Base-by-base conservation (phyloP, 2,329 filamentous ascomycete genomes). In the Paramyrothecium sp. region DNA sequence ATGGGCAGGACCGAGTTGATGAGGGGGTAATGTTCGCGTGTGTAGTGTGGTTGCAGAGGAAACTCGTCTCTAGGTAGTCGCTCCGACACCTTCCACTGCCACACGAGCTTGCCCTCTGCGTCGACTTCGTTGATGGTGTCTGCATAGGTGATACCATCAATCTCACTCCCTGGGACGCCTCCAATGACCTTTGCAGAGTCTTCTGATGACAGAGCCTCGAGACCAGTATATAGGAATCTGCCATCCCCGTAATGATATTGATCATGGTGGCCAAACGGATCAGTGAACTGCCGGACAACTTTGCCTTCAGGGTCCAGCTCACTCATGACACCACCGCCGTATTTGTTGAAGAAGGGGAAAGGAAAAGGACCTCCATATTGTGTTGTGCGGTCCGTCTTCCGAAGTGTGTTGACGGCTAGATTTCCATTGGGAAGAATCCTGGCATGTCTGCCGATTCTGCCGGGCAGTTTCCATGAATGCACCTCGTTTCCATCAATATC, bases 281-380 rank as follows among this genome's bases (percentile, higher is more conserved):
- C 68, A 2, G 7, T 62, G 12, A 68, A 69, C 34, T 70, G 67
- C 7, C 67, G 61, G 2, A 69, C 59, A 0, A 67, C 54, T 2
- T 68, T 68, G 0, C 67, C 65, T 0, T 62, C 58, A 0, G 60
- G 61, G 38, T 65, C 66, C 3, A 70, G 61, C 46, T 70, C 68
- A 38, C 64, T 67, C 68, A 70, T 70, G 8, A 69, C 38, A 0
- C 67, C 68, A 0, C 68, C 67, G 0, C 67, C 67, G 33, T 70
- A 70, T 21, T 70, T 70, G 60, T 68, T 61, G 49, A 69, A 70
- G 56, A 68, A 69, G 2, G 63, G 66, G 20, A 70, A 70, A 0
- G 67, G 67, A 13, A 57, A 69, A 1, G 65, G 60, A 0, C 59
- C 62, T 0, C 64, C 65, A 23, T 66, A 58, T 4, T 58, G 59